Evolutionary conservation across 2,329 filamentous ascomycete genomes (phyloP), one percentile per base, ranked within the genome.

Genomic region (Sporothrix sp.): DNA sequence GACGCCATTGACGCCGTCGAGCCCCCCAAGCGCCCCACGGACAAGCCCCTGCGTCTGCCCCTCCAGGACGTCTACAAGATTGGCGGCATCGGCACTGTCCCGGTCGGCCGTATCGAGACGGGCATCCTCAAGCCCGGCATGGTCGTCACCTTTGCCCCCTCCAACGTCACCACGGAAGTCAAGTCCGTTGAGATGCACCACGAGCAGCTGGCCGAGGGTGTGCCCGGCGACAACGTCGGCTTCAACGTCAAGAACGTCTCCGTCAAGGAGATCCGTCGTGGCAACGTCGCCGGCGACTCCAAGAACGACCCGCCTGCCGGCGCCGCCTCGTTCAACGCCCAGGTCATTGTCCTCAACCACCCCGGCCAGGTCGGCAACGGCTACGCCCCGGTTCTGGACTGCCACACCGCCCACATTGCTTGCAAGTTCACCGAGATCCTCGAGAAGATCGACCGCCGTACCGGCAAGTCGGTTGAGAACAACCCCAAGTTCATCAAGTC

Each of bases 201-300:
- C 89, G 88, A 96, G 82, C 90, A 96, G 85, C 90, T 98, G 65
- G 57, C 71, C 61, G 85, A 95, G 82, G 93, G 93, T 87, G 69
- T 87, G 62, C 93, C 93, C 69, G 93, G 93, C 84, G 93, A 98
- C 87, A 98, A 98, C 82, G 93, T 98, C 73, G 93, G 93, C 67
- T 98, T 98, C 90, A 98, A 98, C 87, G 91, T 98, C 79, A 98
- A 98, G 90, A 98, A 98, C 93, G 93, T 98, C 68, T 97, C 93
- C 75, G 93, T 98, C 79, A 98, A 98, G 90, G 93, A 98, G 74
- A 95, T 98, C 71, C 93, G 93, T 77, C 93, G 93, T 95, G 93
- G 93, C 71, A 97, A 98, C 85, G 93, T 98, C 66, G 87, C 87
- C 68, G 88, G 89, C 88, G 93, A 98, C 88, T 91, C 87, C 83